phyloP scores from a whole-genome alignment of 345 rosid species.

The Anastatica hierochuntica region DNA sequence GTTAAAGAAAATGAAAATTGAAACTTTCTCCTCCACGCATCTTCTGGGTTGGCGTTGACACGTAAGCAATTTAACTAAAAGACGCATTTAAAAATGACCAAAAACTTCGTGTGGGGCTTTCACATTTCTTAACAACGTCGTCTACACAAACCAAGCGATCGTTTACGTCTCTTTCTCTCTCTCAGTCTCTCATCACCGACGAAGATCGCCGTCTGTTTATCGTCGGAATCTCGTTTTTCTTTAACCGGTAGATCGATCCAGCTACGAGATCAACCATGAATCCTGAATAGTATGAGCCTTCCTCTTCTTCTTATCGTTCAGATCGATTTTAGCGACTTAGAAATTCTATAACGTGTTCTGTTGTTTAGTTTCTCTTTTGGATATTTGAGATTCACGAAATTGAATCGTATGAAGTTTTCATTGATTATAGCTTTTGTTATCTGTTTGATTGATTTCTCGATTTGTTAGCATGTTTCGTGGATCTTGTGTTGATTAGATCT shows the following conservation, averaged over 20 bases:
- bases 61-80: constrained; percentile 13
- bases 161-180: constrained; percentile 7
- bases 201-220: constrained; percentile 18
- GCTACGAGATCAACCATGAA: constrained; percentile 48
- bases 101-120: constrained; percentile 10
- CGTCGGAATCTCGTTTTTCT: constrained; percentile 9
- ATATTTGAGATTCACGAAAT: not conserved
- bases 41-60: constrained; percentile 19
- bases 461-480: not conserved
- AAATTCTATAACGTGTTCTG: not conserved
- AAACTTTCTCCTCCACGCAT: constrained; percentile 25
- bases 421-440: not conserved
- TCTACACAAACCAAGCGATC: constrained; percentile 15
- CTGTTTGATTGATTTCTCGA: not conserved
- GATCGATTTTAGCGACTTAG: constrained; percentile 9
- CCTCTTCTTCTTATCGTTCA: not conserved
- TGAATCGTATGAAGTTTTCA: not conserved
- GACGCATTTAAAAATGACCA: constrained; percentile 17
- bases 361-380: not conserved
- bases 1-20: not conserved
- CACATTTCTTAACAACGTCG: constrained; percentile 20
- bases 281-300: constrained; percentile 77
- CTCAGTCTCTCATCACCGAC: constrained; percentile 24
- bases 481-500: constrained; percentile 20
- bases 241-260: constrained; percentile 6